Percentiles rank a stretch among this genome's conserved stretches.
phyloP scores from a whole-genome alignment of 768 basidiomycete species.

The Tylopilus sp. region DNA sequence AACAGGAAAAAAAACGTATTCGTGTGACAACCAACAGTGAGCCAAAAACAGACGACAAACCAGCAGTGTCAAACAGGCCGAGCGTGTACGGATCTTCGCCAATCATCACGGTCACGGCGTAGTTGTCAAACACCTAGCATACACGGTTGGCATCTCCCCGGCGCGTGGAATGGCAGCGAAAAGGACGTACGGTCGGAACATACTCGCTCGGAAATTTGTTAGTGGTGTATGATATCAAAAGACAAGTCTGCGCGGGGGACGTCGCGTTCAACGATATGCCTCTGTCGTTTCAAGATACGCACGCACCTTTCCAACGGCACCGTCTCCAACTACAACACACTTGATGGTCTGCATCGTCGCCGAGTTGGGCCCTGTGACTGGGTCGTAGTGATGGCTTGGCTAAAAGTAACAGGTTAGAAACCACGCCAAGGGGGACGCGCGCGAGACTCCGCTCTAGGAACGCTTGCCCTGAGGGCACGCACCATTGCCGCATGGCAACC shows the following conservation, averaged over 20 bases:
- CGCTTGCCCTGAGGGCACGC: slow-evolving; percentile 7
- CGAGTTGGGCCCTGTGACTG: slow-evolving; percentile 12
- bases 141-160: slow-evolving; percentile 18
- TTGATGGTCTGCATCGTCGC: slow-evolving; percentile 90
- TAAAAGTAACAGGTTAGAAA: slow-evolving; percentile 15
- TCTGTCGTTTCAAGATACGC: neutral
- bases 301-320: slow-evolving; percentile 95
- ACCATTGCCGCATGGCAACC: slow-evolving; percentile 31
- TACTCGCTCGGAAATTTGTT: slow-evolving; percentile 99
- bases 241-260: slow-evolving; percentile 67
- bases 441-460: slow-evolving; percentile 27
- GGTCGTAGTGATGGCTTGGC: slow-evolving; percentile 17
- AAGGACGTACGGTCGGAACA: slow-evolving; percentile 84
- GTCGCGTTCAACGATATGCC: neutral
- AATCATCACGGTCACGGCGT: slow-evolving; percentile 99
- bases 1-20: slow-evolving; percentile 3
- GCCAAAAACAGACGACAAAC: slow-evolving; percentile 46
- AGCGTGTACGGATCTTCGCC: slow-evolving; percentile 99
- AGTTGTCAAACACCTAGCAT: slow-evolving; percentile 87
- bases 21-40: slow-evolving; percentile 1
- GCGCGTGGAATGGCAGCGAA: neutral
- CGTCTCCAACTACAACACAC: slow-evolving; percentile 96
- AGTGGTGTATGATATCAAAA: slow-evolving; percentile 95
- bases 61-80: slow-evolving; percentile 98
- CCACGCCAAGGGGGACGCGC: slow-evolving; percentile 13